These are phyloP conservation scores for Neofusicoccum cordaticola DNA, from an alignment of 2,329 filamentous ascomycete genomes.

Conservation along the genomic window DNA sequence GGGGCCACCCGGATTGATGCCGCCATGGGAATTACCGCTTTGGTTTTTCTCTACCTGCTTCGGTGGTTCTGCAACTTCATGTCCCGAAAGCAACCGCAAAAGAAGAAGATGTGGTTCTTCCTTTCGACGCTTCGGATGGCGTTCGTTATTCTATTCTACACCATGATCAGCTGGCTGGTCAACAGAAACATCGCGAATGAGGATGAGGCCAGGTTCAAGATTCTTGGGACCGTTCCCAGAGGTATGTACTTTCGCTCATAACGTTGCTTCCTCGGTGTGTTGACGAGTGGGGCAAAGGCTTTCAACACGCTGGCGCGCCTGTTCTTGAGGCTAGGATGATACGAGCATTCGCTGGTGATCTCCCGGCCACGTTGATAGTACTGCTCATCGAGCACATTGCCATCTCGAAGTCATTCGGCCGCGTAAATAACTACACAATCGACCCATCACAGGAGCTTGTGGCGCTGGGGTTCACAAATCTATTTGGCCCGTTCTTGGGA, in stretches of 20 bases:
- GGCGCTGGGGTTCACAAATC: slow-evolving; percentile 61
- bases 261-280: too few relatives aligned
- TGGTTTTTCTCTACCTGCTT: slow-evolving; percentile 56
- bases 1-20: slow-evolving; percentile 58
- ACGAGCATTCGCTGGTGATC: slow-evolving; percentile 51
- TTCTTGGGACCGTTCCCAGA: slow-evolving; percentile 51
- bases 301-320: slow-evolving; percentile 46
- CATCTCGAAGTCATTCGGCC: slow-evolving; percentile 62
- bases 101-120: slow-evolving; percentile 57
- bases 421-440: slow-evolving; percentile 60
- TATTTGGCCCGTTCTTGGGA: slow-evolving; percentile 64
- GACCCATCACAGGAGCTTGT: slow-evolving; percentile 65
- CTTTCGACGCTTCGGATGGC: slow-evolving; percentile 60
- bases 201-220: slow-evolving; percentile 50
- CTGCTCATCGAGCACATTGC: slow-evolving; percentile 63
- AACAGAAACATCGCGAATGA: slow-evolving; percentile 50
- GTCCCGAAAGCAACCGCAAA: slow-evolving; percentile 55
- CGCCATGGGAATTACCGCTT: slow-evolving; percentile 57
- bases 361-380: slow-evolving; percentile 61
- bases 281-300: slow-evolving; percentile 46
- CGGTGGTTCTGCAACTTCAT: slow-evolving; percentile 50
- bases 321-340: slow-evolving; percentile 51
- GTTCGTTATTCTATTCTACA: slow-evolving; percentile 60
- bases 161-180: slow-evolving; percentile 61
- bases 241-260: neutral